phyloP scores from a whole-genome alignment of 139 green algal species.

The Chlamydomonas incerta region DNA sequence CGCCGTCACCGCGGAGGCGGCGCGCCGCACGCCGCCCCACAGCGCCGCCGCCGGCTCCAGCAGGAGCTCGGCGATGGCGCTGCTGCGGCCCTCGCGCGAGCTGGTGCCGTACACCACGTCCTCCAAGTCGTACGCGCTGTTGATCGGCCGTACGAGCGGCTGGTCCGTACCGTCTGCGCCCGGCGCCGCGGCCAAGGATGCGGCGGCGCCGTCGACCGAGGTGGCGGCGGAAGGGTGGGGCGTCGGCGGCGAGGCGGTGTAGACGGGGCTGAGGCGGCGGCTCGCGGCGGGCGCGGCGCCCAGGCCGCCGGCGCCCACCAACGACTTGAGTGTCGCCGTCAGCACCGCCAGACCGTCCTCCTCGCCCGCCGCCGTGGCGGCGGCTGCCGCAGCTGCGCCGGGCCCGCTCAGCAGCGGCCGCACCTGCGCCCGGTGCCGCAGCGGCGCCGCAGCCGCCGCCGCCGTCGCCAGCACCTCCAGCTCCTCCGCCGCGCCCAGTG shows the following conservation, averaged over 20 bases:
- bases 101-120: background rate
- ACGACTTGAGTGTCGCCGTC: too few species aligned
- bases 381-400: background rate
- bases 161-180: too few species aligned
- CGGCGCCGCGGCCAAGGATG: too few species aligned
- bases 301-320: background rate
- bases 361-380: background rate
- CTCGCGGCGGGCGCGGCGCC: background rate
- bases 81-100: background rate
- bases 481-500: background rate
- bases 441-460: background rate
- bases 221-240: too few species aligned
- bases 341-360: too few species aligned
- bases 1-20: background rate
- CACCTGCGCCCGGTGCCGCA: too few species aligned
- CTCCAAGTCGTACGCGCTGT: constrained; percentile 36
- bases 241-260: background rate
- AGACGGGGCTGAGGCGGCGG: too few species aligned
- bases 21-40: background rate
- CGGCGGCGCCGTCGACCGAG: too few species aligned
- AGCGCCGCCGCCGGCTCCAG: constrained; percentile 13
- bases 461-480: background rate
- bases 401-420: too few species aligned
- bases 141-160: background rate
- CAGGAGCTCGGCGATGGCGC: background rate